Percentiles rank a stretch among this genome's conserved stretches.
Conservation (phyloP, 345 rosid genomes). For the Eucalyptus curtisii region DNA sequence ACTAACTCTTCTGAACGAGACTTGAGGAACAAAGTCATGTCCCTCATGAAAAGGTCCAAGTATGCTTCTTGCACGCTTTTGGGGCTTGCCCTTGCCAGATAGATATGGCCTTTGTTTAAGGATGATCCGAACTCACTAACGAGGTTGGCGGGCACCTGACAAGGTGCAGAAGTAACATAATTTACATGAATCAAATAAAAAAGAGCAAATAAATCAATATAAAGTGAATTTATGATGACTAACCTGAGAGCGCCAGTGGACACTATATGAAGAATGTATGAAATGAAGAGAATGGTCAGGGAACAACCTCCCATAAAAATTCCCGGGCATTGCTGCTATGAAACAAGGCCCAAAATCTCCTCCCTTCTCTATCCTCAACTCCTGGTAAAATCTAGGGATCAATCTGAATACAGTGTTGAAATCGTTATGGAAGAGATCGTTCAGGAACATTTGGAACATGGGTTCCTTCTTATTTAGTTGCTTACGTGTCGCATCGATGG, state of each 20-base stretch:
- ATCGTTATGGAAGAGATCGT: neutral
- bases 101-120: neutral
- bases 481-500: neutral
- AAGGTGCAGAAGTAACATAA: neutral
- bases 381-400: neutral
- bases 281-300: neutral
- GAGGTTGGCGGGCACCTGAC: neutral
- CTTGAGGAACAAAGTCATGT: neutral
- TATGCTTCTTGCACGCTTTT: neutral
- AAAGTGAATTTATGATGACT: neutral
- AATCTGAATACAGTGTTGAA: neutral
- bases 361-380: neutral
- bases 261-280: neutral
- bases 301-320: neutral
- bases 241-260: neutral
- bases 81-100: neutral
- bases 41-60: neutral
- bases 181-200: neutral
- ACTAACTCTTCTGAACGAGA: neutral
- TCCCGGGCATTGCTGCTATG: neutral
- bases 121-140: neutral
- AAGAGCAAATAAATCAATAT: neutral
- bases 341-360: neutral
- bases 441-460: neutral
- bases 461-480: neutral